Base-by-base conservation (phyloP, 805 yeast species). In the Hanseniaspora meyeri region DNA sequence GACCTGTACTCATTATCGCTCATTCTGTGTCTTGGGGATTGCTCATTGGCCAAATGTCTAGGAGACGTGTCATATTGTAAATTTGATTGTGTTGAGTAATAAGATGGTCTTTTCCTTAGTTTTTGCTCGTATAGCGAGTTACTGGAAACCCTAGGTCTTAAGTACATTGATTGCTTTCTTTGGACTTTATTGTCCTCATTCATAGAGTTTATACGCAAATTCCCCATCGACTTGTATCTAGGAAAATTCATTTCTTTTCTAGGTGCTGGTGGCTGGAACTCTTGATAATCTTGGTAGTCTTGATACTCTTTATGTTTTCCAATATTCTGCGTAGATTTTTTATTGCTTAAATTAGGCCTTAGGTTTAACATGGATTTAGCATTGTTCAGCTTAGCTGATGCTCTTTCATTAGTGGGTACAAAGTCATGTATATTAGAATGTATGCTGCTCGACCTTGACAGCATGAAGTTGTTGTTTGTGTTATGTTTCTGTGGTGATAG, bases 311-410 rank as follows among this genome's bases (percentile, higher is more conserved):
- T 45, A 38, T 37, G 32, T 19, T 52, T 43, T 16, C 24, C 43
- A 16, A 45, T 45, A 14, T 14, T 45, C 14, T 49, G 47, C 8
- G 39, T 14, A 8, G 50, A 37, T 29, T 52, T 45, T 32, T 39
- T 52, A 14, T 27, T 47, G 38, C 20, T 37, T 10, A 40, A 32
- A 38, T 19, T 51, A 31, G 61, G 43, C 43, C 66, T 63, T 42
- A 68, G 55, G 29, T 67, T 65, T 62, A 64, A 58, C 70, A 68
- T 67, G 0, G 71, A 68, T 42, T 64, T 63, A 1, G 68, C 70
- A 46, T 68, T 69, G 48, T 63, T 62, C 12, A 68, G 46, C 19
- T 31, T 31, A 20, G 51, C 4, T 32, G 45, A 19, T 36, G 46
- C 51, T 10, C 34, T 27, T n/a, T 31, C 51, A n/a, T n/a, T 37